Base-by-base conservation (phyloP, 1,284 basidiomycete genomes). In the Malassezia dermatis region DNA sequence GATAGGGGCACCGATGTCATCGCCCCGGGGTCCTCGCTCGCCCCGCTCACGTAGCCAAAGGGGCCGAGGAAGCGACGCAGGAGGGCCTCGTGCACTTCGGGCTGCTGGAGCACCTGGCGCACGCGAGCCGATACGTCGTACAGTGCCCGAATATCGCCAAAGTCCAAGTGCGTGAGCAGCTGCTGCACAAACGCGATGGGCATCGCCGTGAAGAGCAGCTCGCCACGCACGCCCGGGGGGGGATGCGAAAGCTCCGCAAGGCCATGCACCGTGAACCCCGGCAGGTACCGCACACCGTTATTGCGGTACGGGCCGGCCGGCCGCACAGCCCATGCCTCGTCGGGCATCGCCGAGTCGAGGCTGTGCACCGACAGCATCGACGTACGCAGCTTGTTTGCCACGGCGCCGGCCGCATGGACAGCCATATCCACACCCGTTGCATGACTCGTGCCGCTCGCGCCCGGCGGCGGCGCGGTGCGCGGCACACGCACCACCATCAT, bases 81-180 rank as follows among this genome's bases (percentile, higher is more conserved):
- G n/a, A 71, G 54, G 8, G 62, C 28, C 23, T 68, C 67, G 19
- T 62, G 61, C 13, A 65, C 61, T 1, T 44, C 63, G 2, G 58
- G 48, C 26, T 63, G 56, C 7, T 54, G 48, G 2, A 72, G 56
- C 13, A 62, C 56, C 39, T 51, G 54, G 4, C 70, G 67, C 15
- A 71, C 59, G 12, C 59, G 54, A 10, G 51, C 51, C 3, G 63
- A 65, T 3, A 64, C 67, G 43, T 73, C 65, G 24, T 63, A 64
- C 13, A 74, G 53, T 13, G 56, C 59, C 30, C 68, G 69, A 51
- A 74, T 52, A 19, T 74, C 70, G 17, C 56, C 53, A n/a, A 65
- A 61, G 52, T 71, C 67, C 44, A 74, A 60, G 37, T 56, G 45
- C 32, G 46, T 50, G 30, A 71, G 51, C 23, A 73, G 54, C 0